Evolutionary conservation across 768 basidiomycete genomes (phyloP), one percentile per base, ranked within the genome.

Genomic region (Candolleomyces eurysporus): DNA sequence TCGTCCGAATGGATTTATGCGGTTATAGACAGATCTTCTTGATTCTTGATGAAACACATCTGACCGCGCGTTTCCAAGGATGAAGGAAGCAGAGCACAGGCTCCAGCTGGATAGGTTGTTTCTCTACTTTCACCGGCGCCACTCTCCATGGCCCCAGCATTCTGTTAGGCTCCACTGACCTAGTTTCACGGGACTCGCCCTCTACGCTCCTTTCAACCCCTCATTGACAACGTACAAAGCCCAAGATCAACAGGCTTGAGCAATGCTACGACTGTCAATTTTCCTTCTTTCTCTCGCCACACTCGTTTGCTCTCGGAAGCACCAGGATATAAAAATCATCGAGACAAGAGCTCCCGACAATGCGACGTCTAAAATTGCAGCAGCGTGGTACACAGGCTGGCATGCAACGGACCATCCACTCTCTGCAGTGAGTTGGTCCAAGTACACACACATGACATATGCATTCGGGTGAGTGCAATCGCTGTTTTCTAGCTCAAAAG

Each of bases 371-470:
- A 36, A 36, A 43, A 71, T 78, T 26, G 67, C 74, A 39, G 66
- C 78, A 32, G 77, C 80, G 14, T 83, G 80, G 79, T 84, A 84
- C 61, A 77, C 81, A 61, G 81, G 75, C 40, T 80, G 76, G 80
- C 76, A 80, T 63, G 72, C 71, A 14, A 55, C 65, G 17, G 76
- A 78, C 61, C 78, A 79, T 65, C 77, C 81, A 10, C 70, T 82
- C 57, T 68, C 76, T 45, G 64, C 75, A 32, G 72, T 84, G n/a
- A 76, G 74, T 60, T 84, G 81, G 82, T 72, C 72, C 10, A 83
- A 82, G 63, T 83, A 84, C 63, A 83, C 78, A 6, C 75, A 82
- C 50, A 66, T 88, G 72, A 81, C 77, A 31, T 88, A 86, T 71
- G 80, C 86, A 48, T 87, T 88, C 64, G 87, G 80, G 87, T 88